Evolutionary conservation across 2,329 filamentous ascomycete species (phyloP).

Genomic region (Orbilia blumenaviensis): DNA sequence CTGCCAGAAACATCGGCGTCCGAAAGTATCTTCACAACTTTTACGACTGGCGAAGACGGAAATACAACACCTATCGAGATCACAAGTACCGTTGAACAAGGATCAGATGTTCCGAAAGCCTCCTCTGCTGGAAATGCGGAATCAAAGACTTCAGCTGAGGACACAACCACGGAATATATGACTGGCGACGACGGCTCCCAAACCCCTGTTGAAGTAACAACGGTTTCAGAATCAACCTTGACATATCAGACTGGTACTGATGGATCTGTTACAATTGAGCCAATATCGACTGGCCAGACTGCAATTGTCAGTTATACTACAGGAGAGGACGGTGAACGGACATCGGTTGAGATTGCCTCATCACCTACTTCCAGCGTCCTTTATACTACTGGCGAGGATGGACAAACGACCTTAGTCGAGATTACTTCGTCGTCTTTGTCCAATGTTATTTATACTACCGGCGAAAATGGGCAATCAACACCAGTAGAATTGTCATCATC

Average conservation of each 20-base stretch:
- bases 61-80: background rate
- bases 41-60: slow-evolving; percentile 3
- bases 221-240: background rate
- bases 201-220: background rate
- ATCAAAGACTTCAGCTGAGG: background rate
- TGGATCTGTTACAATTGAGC: slow-evolving; percentile 14
- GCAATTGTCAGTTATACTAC: background rate
- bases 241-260: slow-evolving; percentile 1
- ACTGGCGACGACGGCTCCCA: background rate
- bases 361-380: background rate
- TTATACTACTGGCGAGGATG: slow-evolving; percentile 1
- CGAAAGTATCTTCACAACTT: background rate
- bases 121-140: background rate
- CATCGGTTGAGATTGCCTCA: background rate
- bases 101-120: background rate
- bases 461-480: background rate
- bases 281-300: background rate
- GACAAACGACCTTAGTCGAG: background rate
- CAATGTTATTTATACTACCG: background rate
- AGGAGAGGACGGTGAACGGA: background rate
- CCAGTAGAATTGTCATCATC: background rate
- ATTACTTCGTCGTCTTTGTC: background rate
- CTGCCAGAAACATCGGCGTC: background rate
- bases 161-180: background rate
- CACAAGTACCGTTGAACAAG: background rate